These are phyloP conservation scores for Leccinum fibrillosum DNA, from an alignment of 768 basidiomycete species.

Conservation along the genomic window DNA sequence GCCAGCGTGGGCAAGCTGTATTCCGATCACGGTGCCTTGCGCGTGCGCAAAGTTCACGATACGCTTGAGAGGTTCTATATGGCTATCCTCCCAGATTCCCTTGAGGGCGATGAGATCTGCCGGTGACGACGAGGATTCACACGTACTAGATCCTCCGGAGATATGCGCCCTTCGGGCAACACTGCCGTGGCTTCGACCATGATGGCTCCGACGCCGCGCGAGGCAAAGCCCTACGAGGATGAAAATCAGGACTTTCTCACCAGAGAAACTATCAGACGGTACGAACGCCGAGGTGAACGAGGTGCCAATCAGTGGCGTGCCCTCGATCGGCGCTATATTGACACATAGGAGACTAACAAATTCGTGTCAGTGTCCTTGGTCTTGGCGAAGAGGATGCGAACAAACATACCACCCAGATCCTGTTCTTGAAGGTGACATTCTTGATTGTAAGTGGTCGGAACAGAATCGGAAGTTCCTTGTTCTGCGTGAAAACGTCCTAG, in stretches of 20 bases:
- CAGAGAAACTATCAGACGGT: background rate
- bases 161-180: constrained; percentile 72
- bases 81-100: constrained; percentile 75
- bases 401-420: constrained; percentile 56
- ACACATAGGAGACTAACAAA: constrained; percentile 69
- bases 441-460: constrained; percentile 66
- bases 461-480: constrained; percentile 49
- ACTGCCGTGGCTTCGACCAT: constrained; percentile 74
- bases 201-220: constrained; percentile 68
- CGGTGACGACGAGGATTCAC: background rate
- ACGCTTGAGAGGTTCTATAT: constrained; percentile 64
- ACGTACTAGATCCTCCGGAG: constrained; percentile 68
- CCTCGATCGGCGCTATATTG: constrained; percentile 75
- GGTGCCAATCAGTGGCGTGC: constrained; percentile 78
- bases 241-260: background rate
- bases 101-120: constrained; percentile 16
- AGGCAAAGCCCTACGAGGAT: constrained; percentile 52
- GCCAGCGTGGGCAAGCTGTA: constrained; percentile 77
- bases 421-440: constrained; percentile 66
- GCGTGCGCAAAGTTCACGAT: constrained; percentile 73
- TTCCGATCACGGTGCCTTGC: constrained; percentile 67
- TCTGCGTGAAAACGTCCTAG: constrained; percentile 43
- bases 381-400: background rate
- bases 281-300: constrained; percentile 69
- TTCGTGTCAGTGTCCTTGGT: background rate